Percentiles rank a stretch among this genome's conserved stretches.
These are phyloP conservation scores for Eucalyptus pumila DNA, from an alignment of 345 rosid genomes.

Conservation along the genomic window DNA sequence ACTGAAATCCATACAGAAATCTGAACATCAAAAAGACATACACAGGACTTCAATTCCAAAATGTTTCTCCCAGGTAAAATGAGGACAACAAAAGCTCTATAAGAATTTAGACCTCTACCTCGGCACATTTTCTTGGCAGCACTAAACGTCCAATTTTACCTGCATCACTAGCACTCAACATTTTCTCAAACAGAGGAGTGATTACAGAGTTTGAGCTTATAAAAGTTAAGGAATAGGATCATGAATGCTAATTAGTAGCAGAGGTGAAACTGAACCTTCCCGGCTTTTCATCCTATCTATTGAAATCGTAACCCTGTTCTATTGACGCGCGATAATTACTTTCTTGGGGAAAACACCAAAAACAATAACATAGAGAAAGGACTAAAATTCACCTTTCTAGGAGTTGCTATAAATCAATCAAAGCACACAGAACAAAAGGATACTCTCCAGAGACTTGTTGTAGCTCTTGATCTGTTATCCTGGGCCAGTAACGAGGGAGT, in stretches of 20 bases:
- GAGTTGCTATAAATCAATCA: background rate
- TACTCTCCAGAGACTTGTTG: conserved; percentile 73
- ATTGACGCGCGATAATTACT: background rate
- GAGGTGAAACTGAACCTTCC: background rate
- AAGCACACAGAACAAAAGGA: conserved; percentile 33
- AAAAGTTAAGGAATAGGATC: conserved; percentile 38
- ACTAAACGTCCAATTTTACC: conserved; percentile 80
- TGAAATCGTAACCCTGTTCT: background rate
- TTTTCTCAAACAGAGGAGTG: conserved; percentile 86
- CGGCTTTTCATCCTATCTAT: background rate
- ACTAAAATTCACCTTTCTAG: background rate
- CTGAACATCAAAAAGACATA: background rate
- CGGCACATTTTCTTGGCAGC: conserved; percentile 85
- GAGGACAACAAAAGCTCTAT: background rate
- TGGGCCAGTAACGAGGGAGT: conserved; percentile 86
- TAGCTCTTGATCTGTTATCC: conserved; percentile 61
- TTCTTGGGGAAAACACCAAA: background rate
- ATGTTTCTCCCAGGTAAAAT: background rate
- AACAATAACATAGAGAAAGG: background rate
- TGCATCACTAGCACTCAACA: conserved; percentile 91
- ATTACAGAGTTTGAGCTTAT: conserved; percentile 67
- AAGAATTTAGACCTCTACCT: conserved; percentile 29
- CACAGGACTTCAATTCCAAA: background rate
- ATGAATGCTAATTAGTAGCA: background rate
- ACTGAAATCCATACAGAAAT: background rate